Conservation (phyloP, 2,329 filamentous ascomycete species). For the Trichoderma brevicompactum region DNA sequence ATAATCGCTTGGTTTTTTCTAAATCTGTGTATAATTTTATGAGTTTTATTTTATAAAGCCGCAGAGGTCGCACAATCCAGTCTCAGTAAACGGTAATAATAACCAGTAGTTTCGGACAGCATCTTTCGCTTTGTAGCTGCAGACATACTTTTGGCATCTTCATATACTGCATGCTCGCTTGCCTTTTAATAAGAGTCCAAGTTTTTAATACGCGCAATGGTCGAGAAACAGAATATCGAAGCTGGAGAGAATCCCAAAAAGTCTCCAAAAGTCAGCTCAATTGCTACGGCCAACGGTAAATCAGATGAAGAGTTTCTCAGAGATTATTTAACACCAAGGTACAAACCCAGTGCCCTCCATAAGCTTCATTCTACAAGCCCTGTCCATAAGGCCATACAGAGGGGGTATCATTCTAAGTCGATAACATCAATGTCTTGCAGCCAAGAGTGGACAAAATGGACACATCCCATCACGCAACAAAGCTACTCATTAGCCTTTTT, state of each 20-base stretch:
- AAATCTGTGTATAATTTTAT: neutral
- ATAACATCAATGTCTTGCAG: neutral
- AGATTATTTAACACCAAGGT: slow-evolving; percentile 55
- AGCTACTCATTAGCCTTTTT: slow-evolving; percentile 52
- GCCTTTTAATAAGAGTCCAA: neutral
- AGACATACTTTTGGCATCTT: neutral
- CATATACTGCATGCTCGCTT: neutral
- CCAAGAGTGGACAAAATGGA: slow-evolving; percentile 50
- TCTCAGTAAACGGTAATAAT: neutral
- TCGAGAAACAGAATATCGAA: neutral
- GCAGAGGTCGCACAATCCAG: neutral
- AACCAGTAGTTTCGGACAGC: neutral
- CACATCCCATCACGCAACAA: slow-evolving; percentile 51
- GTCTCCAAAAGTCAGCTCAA: slow-evolving; percentile 38
- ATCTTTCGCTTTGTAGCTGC: too few relatives aligned
- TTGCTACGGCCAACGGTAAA: slow-evolving; percentile 55
- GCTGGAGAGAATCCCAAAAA: neutral
- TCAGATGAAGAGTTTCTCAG: slow-evolving; percentile 53
- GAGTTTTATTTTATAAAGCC: neutral
- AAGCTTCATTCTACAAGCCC: neutral
- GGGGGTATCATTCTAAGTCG: neutral
- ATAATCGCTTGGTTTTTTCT: neutral
- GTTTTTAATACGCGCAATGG: neutral
- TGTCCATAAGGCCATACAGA: neutral
- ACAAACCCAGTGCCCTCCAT: slow-evolving; percentile 29